Evolutionary conservation across 1,284 basidiomycete species (phyloP), one percentile per base, ranked within the genome.

Genomic region (Fereydounia khargensis): DNA sequence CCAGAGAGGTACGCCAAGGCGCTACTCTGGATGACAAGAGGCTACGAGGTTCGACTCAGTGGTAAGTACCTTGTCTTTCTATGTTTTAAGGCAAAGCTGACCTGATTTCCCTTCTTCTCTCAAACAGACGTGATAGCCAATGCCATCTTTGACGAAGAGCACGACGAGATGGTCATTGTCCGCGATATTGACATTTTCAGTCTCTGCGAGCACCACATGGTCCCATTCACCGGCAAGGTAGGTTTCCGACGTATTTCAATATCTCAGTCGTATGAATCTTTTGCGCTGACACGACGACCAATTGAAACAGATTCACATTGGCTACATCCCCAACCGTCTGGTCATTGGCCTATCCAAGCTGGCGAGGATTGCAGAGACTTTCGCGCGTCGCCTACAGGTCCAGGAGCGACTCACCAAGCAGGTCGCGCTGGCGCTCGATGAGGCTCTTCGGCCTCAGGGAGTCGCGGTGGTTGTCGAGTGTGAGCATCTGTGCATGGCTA

Each of bases 131-230:
- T 98, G 60, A 96, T 98, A 65, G 95, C 96, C 77, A 90, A 96
- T 80, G 95, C 95, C 40, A 86, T 99, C 31, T 99, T 99, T 76
- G 88, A 91, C 42, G 95, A 99, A 78, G 91, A 99, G 78, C 95
- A 99, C 79, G 95, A 98, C 72, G 95, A 99, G 78, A 95, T 99
- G 91, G 94, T 99, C 42, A 86, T 99, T 57, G 95, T 99, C 38
- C 84, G 89, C 52, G 92, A 99, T 76, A 98, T 99, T 69, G 90
- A 96, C 76, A 87, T 99, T 55, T 96, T 91, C 47, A 92, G 89
- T 70, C 79, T 99, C 42, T 99, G 95, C 79, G 95, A 99, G 80
- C 95, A 99, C 75, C 95, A 99, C 78, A 82, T 99, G 62, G 94
- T 99, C 23, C 95, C 95, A 1, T 98, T 99, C 79, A 92, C 87